Evolutionary conservation across 768 basidiomycete genomes (phyloP), one percentile per base, ranked within the genome.

Genomic region (Amanita rimosa): DNA sequence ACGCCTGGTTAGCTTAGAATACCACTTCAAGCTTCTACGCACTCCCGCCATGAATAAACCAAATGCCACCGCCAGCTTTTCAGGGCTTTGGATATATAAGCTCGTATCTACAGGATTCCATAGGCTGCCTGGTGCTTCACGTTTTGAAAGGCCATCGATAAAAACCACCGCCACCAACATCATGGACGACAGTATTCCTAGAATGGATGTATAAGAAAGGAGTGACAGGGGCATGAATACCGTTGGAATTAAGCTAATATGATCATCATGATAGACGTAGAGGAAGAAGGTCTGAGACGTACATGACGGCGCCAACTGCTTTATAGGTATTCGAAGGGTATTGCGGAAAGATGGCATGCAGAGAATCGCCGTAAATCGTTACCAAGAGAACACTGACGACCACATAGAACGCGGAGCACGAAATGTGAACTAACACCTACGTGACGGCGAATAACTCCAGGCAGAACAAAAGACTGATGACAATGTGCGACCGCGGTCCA

Each of bases 11-110:
- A 43, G 34, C 14, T 26, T 16, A 16, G 38, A 16, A 21, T 10
- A 21, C 13, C 26, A 33, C 7, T 14, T 27, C 10, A 5, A 24
- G 27, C 6, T 9, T 22, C 50, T 42, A 59, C 77, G 59, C 60
- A 91, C 89, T 13, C 93, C 91, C 6, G 89, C 87, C 81, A 98
- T 91, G 58, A 97, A 81, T 53, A 98, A 69, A 1, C 94, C 94
- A 55, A 93, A 85, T 11, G 86, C 78, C 22, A 95, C 63, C 1
- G 91, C 85, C 29, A 95, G 67, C 48, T 84, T 74, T 16, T 65
- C 64, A 53, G 70, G 64, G 51, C 70, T 75, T 21, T 66, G 66
- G 11, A 85, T 69, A 4, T 71, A 71, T 9, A 82, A 52, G 16
- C 70, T 75, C 0, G 92, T 96, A n/a, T 69, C 65, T 24, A 80